phyloP scores from a whole-genome alignment of 306 rosid species.

The Lithocarpus polystachyus region DNA sequence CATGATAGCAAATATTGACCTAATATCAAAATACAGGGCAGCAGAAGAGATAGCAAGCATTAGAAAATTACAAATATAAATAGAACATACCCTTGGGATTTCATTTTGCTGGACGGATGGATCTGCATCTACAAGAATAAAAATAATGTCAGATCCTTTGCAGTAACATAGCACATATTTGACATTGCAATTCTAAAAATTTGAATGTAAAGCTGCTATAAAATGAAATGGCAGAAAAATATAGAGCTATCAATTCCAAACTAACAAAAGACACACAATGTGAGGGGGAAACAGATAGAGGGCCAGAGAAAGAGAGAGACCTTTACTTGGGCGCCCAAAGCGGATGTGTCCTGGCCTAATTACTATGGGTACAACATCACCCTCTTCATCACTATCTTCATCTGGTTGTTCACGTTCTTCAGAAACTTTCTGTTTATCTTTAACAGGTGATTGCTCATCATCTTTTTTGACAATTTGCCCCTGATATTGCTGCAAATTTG shows the following conservation, averaged over 20 bases:
- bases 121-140: constrained; percentile 49
- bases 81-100: constrained; percentile 48
- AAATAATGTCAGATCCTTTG: constrained; percentile 27
- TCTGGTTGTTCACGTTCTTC: constrained; percentile 36
- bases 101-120: constrained; percentile 40
- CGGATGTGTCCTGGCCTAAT: constrained; percentile 96
- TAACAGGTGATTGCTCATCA: constrained; percentile 36
- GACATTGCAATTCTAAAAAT: background rate
- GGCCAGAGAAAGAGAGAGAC: constrained; percentile 30
- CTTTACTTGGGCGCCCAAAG: constrained; percentile 62
- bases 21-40: background rate
- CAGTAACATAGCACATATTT: background rate
- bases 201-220: background rate
- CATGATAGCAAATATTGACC: background rate
- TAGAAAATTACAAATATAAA: background rate
- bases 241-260: background rate
- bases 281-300: constrained; percentile 10
- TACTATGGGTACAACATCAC: constrained; percentile 68
- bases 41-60: constrained; percentile 2
- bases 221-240: background rate
- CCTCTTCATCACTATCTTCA: constrained; percentile 56
- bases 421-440: constrained; percentile 25
- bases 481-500: constrained; percentile 46
- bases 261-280: background rate
- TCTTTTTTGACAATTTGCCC: constrained; percentile 31